phyloP scores from a whole-genome alignment of 352 stramenopile genomes.

The Elongisporangium prolatum region DNA sequence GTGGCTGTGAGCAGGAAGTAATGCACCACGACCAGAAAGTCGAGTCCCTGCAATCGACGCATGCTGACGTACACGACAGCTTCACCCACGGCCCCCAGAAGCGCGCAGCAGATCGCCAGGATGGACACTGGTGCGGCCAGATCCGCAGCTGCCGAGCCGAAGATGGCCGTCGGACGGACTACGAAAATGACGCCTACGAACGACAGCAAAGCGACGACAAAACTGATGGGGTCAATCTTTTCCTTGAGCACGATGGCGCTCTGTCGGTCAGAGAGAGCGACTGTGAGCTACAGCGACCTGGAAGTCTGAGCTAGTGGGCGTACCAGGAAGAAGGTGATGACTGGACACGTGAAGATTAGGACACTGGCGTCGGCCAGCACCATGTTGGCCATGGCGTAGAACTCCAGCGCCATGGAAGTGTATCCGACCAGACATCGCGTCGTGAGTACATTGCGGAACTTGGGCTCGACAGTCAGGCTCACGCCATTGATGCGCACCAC shows the following conservation, averaged over 20 bases:
- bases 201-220: conserved; percentile 12
- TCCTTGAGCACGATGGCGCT: conserved; percentile 18
- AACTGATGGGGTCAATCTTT: conserved; percentile 11
- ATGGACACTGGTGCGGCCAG: conserved; percentile 8
- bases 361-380: conserved; percentile 63
- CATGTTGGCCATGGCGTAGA: conserved; percentile 72
- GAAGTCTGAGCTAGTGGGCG: background rate
- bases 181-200: conserved; percentile 24
- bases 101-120: conserved; percentile 27
- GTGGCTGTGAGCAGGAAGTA: conserved; percentile 41
- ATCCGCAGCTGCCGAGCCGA: conserved; percentile 6
- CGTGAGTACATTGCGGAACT: conserved; percentile 23
- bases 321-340: conserved; percentile 67
- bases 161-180: conserved; percentile 13
- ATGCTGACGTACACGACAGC: conserved; percentile 34
- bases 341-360: conserved; percentile 57
- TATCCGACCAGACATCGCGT: conserved; percentile 48
- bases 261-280: conserved; percentile 2
- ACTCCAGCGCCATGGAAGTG: conserved; percentile 48
- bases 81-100: conserved; percentile 22
- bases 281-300: background rate
- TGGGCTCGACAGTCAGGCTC: conserved; percentile 12
- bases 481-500: conserved; percentile 22
- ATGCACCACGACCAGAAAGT: conserved; percentile 30
- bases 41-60: conserved; percentile 25